Base-by-base conservation (phyloP, 2,329 filamentous ascomycete species). In the Chaetomium sp. region DNA sequence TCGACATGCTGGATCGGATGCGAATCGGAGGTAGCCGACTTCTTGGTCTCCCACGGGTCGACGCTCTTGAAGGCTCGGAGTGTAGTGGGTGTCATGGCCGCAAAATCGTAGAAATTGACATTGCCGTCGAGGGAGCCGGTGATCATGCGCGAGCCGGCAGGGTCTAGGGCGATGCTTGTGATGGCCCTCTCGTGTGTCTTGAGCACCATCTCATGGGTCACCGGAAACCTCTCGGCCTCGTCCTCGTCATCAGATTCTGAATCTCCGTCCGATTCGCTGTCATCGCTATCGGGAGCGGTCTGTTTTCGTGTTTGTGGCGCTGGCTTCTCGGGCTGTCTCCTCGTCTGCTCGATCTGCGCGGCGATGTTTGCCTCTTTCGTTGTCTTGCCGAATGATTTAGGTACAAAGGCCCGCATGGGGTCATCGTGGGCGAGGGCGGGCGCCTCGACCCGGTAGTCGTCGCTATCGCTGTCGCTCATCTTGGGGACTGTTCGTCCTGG, bases 21-120 rank as follows among this genome's bases (percentile, higher is more conserved):
- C 21, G 92, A 90, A 75, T 98, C 95, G 45, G 90, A 85, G 62
- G 83, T 87, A 5, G 89, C 84, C 4, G 87, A 84, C 53, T 83
- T 77, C 75, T 96, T 97, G 31, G 87, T 86, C 59, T 88, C 86
- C 71, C 89, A 93, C 0, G 95, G 94, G 74, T 99, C 94, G 56
- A 98, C 83, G 9, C 89, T 93, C 74, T 92, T 93, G 83, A 99
- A 99, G 0, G 95, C 92, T 71, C 94, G 90, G 59, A 99, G 85
- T 0, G 95, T 98, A 5, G 93, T 95, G 1, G 93, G 92, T 0
- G 94, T 97, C 90, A 99, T 96, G 55, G 93, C 91, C 2, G 93
- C 88, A 75, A 99, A 96, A 75, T 99, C 94, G 79, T 97, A 93
- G 21, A 99, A 83, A 75, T 97, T 98, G 72, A 98, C 81, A 1